These are phyloP conservation scores for Diplodia sapinea DNA, from an alignment of 2,329 filamentous ascomycete genomes.

Conservation along the genomic window DNA sequence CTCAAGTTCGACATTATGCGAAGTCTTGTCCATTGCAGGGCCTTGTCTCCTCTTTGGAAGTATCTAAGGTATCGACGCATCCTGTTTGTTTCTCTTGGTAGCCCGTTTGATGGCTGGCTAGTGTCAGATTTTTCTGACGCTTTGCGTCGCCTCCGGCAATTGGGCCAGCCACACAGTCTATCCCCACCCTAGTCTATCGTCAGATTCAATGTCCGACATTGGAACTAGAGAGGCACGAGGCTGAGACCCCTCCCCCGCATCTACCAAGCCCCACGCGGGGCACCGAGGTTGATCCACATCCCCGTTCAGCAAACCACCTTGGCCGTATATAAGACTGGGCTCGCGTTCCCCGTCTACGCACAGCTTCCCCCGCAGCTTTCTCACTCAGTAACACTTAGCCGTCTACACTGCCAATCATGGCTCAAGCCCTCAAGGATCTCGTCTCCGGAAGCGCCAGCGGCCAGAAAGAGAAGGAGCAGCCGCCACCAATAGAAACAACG, in stretches of 20 bases:
- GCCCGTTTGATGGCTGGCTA: background rate
- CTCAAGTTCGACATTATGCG: background rate
- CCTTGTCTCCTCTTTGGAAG: background rate
- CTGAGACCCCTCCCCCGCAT: background rate
- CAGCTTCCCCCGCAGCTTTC: background rate
- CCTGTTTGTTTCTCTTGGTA: background rate
- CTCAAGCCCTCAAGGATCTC: background rate
- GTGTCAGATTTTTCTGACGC: constrained; percentile 10
- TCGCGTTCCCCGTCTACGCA: background rate
- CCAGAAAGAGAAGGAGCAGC: constrained; percentile 5
- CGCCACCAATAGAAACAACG: constrained; percentile 34
- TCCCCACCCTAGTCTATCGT: background rate
- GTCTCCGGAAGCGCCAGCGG: background rate
- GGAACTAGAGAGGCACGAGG: background rate
- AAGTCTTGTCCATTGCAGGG: background rate
- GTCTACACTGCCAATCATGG: background rate
- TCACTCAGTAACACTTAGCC: background rate
- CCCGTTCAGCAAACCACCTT: background rate
- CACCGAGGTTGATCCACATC: constrained; percentile 8
- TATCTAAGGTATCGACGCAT: background rate
- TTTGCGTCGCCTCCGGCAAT: background rate
- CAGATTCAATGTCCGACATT: background rate
- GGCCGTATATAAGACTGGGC: constrained; percentile 4
- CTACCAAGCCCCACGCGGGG: constrained; percentile 7
- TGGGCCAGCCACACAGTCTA: background rate